Conservation (phyloP, 441 rosid genomes). For the Euphorbia schlechtendalii region DNA sequence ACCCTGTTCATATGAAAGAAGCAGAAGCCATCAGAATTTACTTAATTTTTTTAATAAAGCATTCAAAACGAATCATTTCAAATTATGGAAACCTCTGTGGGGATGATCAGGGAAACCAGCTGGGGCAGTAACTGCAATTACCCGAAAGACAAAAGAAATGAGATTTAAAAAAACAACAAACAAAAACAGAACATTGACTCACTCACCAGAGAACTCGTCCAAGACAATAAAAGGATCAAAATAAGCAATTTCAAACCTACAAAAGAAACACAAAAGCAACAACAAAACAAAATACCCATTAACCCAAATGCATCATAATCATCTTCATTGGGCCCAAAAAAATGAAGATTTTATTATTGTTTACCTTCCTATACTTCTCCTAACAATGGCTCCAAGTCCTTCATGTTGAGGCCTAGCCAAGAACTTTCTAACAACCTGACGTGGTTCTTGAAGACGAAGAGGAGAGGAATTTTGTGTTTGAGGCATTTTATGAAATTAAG, state of each 20-base stretch:
- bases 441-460: constrained; percentile 29
- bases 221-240: constrained; percentile 81
- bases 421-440: constrained; percentile 59
- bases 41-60: neutral
- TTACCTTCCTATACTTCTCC: constrained; percentile 92
- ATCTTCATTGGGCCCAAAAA: neutral
- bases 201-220: constrained; percentile 86
- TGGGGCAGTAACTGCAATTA: constrained; percentile 61
- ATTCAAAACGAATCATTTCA: neutral
- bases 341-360: neutral
- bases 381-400: constrained; percentile 73
- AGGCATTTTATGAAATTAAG: constrained; percentile 16
- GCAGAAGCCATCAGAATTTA: constrained; percentile 16
- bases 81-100: constrained; percentile 55
- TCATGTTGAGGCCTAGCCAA: constrained; percentile 81
- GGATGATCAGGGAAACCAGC: constrained; percentile 97
- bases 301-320: constrained; percentile 5
- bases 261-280: constrained; percentile 8
- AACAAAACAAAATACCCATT: constrained; percentile 15
- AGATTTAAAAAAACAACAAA: constrained; percentile 2
- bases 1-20: constrained; percentile 41
- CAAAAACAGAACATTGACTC: constrained; percentile 23
- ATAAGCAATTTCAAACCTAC: constrained; percentile 74
- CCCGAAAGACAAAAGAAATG: too few relatives aligned
- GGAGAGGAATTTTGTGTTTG: constrained; percentile 16